Evolutionary conservation across 2,329 filamentous ascomycete genomes (phyloP), one percentile per base, ranked within the genome.

Genomic region (Pseudogymnoascus sp.): DNA sequence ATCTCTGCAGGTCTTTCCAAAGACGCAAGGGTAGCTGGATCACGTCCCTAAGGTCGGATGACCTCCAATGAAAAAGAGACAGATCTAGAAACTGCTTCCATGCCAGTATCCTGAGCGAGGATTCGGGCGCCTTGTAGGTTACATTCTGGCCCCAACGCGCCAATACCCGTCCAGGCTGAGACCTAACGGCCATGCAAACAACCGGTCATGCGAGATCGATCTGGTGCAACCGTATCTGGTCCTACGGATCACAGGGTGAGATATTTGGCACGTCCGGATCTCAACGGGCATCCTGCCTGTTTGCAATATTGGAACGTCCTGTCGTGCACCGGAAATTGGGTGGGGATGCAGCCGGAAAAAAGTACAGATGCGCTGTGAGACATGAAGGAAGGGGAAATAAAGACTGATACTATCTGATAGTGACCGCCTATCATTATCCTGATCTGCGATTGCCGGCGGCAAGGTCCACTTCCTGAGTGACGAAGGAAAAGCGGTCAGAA

Each of bases 141-240:
- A 57, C 51, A 57, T 34, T 34, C 28, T 14, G 16, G 16, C 51
- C 51, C 48, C n/a, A 34, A 57, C 28, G 25, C 51, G 51, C 51
- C 60, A 39, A 61, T 61, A 41, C 60, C 39, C 34, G 21, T 61
- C 60, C 19, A 36, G 6, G 60, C 39, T 25, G 60, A 61, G 60
- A 41, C 39, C 60, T 31, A 61, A 61, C 60, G 60, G 60, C n/a
- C 19, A 41, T 41, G 60, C 60, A 39, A 43, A 43, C n/a, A 43
- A n/a, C 60, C 60, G 34, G 60, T 61, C 34, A 61, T 61, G 60
- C 60, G 23, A 61, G 60, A 61, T 61, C 60, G 60, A 61, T 61
- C 60, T 61, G 14, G 60, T 61, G 8, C 60, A 21, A 39, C 39
- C 2, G 60, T 25, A 61, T 61, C 60, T 61, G 60, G 60, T 61